Percentiles rank a stretch among this genome's conserved stretches.
Conservation (phyloP, 1,284 basidiomycete genomes). For the Pseudozyma flocculosa region DNA sequence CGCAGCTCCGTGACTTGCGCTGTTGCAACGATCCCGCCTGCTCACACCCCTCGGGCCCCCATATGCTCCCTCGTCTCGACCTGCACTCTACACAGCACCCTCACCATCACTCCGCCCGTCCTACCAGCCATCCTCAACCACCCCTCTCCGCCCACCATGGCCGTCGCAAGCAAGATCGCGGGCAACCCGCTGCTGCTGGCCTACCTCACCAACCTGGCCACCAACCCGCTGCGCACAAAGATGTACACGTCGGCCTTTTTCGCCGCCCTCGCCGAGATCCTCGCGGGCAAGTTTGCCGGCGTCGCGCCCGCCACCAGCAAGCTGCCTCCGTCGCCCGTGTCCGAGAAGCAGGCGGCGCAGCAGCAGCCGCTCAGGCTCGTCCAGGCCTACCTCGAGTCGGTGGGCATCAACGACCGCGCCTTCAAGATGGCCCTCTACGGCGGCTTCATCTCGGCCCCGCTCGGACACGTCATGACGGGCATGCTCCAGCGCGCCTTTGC, state of each 20-base stretch:
- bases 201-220: constrained; percentile 41
- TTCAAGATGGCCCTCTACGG: constrained; percentile 82
- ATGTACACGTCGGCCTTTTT: constrained; percentile 1
- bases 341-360: constrained; percentile 28
- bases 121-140: too few relatives aligned
- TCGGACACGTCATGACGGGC: constrained; percentile 70
- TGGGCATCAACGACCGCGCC: constrained; percentile 60
- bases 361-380: constrained; percentile 23
- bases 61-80: too few relatives aligned
- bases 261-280: constrained; percentile 4
- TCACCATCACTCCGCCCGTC: too few relatives aligned
- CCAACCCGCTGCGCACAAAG: constrained; percentile 48
- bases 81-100: too few relatives aligned
- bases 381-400: constrained; percentile 21
- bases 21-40: too few relatives aligned
- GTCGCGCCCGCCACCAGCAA: constrained; percentile 25
- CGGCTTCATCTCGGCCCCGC: constrained; percentile 78
- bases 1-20: too few relatives aligned
- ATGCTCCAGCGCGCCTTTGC: constrained; percentile 73
- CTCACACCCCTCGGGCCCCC: too few relatives aligned
- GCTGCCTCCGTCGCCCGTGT: constrained; percentile 8
- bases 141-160: neutral
- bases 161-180: constrained; percentile 5
- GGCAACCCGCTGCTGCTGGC: constrained; percentile 34
- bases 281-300: constrained; percentile 45